A percentile compares a stretch with the other conserved stretches of the same genome.
Evolutionary conservation across 2,329 filamentous ascomycete genomes (phyloP).

Genomic region (Arthrobotrys pseudoclavata): DNA sequence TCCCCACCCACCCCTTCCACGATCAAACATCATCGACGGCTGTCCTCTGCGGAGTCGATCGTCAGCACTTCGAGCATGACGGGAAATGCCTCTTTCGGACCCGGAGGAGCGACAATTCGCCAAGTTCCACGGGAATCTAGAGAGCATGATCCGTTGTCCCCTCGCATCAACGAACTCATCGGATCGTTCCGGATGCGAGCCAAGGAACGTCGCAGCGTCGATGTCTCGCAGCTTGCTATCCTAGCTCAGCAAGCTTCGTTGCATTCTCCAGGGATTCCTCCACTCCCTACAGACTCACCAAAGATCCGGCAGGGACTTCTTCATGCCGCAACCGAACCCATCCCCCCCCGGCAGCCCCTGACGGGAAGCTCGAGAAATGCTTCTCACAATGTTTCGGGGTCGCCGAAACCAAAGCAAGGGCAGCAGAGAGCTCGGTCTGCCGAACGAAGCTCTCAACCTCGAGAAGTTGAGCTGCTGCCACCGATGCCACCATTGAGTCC

Average conservation of each 20-base stretch:
- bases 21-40: conserved; percentile 37
- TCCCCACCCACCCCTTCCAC: conserved; percentile 29
- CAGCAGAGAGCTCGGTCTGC: conserved; percentile 41
- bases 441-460: conserved; percentile 38
- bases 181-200: conserved; percentile 53
- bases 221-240: conserved; percentile 55
- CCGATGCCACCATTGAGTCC: conserved; percentile 58
- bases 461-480: conserved; percentile 46
- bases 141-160: conserved; percentile 37
- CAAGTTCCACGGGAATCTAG: conserved; percentile 40
- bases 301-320: conserved; percentile 23
- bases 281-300: conserved; percentile 10
- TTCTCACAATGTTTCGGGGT: conserved; percentile 22
- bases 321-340: conserved; percentile 24
- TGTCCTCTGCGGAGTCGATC: conserved; percentile 40
- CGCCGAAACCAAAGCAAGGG: conserved; percentile 27
- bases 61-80: conserved; percentile 24
- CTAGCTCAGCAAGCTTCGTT: conserved; percentile 53
- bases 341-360: conserved; percentile 17
- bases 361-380: conserved; percentile 15
- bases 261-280: conserved; percentile 31
- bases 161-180: conserved; percentile 47
- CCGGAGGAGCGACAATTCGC: conserved; percentile 41
- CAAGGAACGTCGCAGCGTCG: conserved; percentile 51
- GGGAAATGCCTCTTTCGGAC: conserved; percentile 24